Percentiles rank a stretch among this genome's conserved stretches.
These are phyloP conservation scores for Nicotiana paniculata DNA, from an alignment of 257 asterid species.

Conservation along the genomic window DNA sequence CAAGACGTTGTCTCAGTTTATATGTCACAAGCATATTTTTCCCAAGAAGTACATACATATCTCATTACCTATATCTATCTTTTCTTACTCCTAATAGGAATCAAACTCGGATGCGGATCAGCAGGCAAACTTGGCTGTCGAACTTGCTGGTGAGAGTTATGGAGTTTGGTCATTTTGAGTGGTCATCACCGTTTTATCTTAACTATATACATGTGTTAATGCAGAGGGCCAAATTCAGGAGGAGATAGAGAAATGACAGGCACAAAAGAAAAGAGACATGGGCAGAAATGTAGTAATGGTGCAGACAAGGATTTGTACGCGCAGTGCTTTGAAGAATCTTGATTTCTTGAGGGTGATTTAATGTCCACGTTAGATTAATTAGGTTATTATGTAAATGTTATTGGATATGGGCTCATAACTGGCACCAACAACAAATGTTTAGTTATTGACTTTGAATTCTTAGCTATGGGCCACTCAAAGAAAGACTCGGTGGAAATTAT, in stretches of 20 bases:
- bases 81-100: slow-evolving; percentile 33
- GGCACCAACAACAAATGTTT: background rate
- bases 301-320: background rate
- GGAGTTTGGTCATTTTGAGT: background rate
- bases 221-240: slow-evolving; percentile 77
- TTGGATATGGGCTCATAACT: background rate
- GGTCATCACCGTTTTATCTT: background rate
- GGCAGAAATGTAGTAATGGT: background rate
- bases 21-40: background rate
- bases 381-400: background rate
- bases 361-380: background rate
- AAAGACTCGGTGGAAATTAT: background rate
- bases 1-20: background rate
- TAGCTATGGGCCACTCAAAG: no score
- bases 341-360: background rate
- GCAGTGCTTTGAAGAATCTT: background rate
- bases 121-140: slow-evolving; percentile 86
- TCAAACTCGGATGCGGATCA: slow-evolving; percentile 88
- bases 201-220: background rate
- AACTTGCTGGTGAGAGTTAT: slow-evolving; percentile 58
- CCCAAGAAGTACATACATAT: background rate
- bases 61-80: background rate
- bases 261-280: background rate
- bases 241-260: slow-evolving; percentile 47
- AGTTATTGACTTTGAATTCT: background rate